Evolutionary conservation across 768 basidiomycete genomes (phyloP).

Genomic region (Lentinula guzmanii): DNA sequence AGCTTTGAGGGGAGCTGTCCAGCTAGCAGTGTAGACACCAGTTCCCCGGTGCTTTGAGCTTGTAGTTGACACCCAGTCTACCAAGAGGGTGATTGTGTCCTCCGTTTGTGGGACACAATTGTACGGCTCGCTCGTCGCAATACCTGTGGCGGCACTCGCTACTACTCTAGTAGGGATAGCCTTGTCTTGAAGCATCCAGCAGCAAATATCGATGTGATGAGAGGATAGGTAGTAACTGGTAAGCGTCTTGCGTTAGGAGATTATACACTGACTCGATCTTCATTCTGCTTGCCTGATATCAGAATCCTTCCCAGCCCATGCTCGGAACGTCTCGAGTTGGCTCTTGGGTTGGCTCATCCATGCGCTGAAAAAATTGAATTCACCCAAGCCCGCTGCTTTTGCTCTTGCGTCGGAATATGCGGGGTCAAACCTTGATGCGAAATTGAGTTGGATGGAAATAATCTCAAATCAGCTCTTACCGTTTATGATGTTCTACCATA

Average conservation of each 20-base stretch:
- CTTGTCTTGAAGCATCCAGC: constrained; percentile 75
- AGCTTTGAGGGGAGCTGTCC: constrained; percentile 87
- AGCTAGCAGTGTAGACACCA: constrained; percentile 89
- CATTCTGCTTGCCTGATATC: constrained; percentile 64
- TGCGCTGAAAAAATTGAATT: constrained; percentile 93
- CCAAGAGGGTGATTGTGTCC: constrained; percentile 91
- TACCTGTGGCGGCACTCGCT: constrained; percentile 86
- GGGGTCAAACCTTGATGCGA: constrained; percentile 63
- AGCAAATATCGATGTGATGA: constrained; percentile 88
- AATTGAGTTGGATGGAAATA: neutral
- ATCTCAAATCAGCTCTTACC: constrained; percentile 31
- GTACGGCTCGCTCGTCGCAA: constrained; percentile 85
- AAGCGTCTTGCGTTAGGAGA: constrained; percentile 5
- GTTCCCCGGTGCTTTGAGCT: constrained; percentile 77
- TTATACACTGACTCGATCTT: neutral
- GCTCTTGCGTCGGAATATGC: constrained; percentile 89
- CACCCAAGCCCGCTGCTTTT: constrained; percentile 68
- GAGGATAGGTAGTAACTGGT: constrained; percentile 88
- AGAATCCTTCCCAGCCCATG: constrained; percentile 93
- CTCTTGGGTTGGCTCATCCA: constrained; percentile 99
- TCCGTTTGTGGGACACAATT: constrained; percentile 84
- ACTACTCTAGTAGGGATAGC: constrained; percentile 81
- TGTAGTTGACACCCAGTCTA: constrained; percentile 84
- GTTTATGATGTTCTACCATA: constrained; percentile 94
- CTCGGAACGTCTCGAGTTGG: constrained; percentile 90